Conservation (phyloP, 2,329 filamentous ascomycete species). For the Fusarium algeriense region DNA sequence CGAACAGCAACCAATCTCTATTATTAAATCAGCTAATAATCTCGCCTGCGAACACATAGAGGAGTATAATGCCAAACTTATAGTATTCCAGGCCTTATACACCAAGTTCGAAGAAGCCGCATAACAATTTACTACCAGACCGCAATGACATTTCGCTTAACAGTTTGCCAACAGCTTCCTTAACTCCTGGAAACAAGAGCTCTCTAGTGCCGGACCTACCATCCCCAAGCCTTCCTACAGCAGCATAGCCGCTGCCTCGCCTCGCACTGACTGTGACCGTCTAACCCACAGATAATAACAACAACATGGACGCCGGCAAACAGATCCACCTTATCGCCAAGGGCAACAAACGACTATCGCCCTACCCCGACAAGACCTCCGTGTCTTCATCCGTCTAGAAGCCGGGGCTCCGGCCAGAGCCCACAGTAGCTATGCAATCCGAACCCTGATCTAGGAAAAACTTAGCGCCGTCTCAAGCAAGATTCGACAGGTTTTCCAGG, state of each 20-base stretch:
- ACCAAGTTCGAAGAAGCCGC: not conserved
- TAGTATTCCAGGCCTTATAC: not conserved
- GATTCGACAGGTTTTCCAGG: slow-evolving; percentile 11
- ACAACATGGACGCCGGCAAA: not conserved
- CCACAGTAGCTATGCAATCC: not conserved
- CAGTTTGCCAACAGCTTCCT: not conserved
- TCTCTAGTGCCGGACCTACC: not conserved
- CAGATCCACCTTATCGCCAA: too few relatives aligned
- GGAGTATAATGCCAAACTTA: not conserved
- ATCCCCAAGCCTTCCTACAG: not conserved
- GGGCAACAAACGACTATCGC: too few relatives aligned
- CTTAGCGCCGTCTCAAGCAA: slow-evolving; percentile 18
- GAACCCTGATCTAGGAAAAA: slow-evolving; percentile 18
- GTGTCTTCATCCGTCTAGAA: too few relatives aligned
- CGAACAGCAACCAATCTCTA: not conserved
- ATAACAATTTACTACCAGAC: not conserved
- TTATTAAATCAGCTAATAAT: not conserved
- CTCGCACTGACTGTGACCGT: not conserved
- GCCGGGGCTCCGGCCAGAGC: not conserved
- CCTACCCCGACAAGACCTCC: too few relatives aligned
- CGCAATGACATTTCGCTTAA: not conserved
- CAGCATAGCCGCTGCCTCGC: not conserved
- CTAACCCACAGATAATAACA: not conserved
- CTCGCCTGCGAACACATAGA: not conserved
- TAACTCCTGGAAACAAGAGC: not conserved